Evolutionary conservation across 768 basidiomycete genomes (phyloP), one percentile per base, ranked within the genome.

Genomic region (Boletus rubroflammeus): DNA sequence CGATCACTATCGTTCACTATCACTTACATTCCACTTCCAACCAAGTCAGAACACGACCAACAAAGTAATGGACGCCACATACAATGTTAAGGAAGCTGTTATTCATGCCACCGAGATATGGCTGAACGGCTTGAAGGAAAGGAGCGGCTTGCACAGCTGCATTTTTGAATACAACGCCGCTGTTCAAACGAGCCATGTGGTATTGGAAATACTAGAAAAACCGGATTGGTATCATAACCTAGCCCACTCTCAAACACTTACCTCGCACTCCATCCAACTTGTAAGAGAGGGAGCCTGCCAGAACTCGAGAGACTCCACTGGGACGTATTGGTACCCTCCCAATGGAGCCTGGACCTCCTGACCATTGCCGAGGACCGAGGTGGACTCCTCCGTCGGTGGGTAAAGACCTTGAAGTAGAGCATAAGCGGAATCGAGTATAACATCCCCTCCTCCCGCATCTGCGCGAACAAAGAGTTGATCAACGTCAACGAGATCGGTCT

Each of bases 261-360:
- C 80, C 7, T 76, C 72, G 67, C 84, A 85, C 17, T 78, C 74
- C 38, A 82, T 84, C 88, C 88, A 93, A 58, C 85, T 85, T 70
- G 93, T 90, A 52, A 93, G 75, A 31, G 86, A 85, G 57, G 89
- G 82, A 62, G 47, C 57, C 47, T 69, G 60, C 61, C 45, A 77
- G 78, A 23, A 85, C 69, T 91, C 89, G 39, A 93, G 83, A 26
- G 70, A 70, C 35, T 67, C 59, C 14, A 70, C 68, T 39, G 90
- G 88, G 42, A 94, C 77, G 62, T 93, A 94, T 72, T 92, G 90
- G 67, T 93, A 93, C 1, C 89, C 89, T 19, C 83, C 82, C n/a
- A 93, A 77, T 21, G 93, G 90, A 0, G 85, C 81, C 14, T 81
- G 73, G 53, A 93, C 75, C n/a, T 67, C 78, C 25, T 84, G 79